Evolutionary conservation across 202 grass and related monocot genomes (phyloP).

Genomic region (Elaeis oleifera): DNA sequence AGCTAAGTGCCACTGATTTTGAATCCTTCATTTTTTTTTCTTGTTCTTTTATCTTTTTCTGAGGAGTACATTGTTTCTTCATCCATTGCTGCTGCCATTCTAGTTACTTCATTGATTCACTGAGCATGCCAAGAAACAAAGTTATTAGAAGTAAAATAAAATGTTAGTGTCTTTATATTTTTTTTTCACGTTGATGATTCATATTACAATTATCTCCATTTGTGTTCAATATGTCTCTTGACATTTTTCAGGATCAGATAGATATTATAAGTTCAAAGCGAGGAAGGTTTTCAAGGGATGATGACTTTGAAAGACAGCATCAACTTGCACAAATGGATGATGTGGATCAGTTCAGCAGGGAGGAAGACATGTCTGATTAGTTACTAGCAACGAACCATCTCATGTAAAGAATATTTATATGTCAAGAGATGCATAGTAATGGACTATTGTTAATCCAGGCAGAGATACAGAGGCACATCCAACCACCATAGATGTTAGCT

Average conservation of each 20-base stretch:
- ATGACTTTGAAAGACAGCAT: slow-evolving; percentile 49
- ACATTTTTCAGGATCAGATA: slow-evolving; percentile 15
- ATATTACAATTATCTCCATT: slow-evolving; percentile 11
- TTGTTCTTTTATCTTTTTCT: not conserved
- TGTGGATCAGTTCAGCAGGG: slow-evolving; percentile 46
- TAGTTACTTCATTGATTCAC: not conserved
- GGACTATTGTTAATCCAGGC: no score
- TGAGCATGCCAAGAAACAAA: slow-evolving; percentile 12
- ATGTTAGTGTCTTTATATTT: not conserved
- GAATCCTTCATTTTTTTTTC: not conserved
- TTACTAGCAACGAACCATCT: not conserved
- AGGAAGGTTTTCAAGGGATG: slow-evolving; percentile 33
- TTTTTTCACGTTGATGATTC: not conserved
- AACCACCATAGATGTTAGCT: not conserved
- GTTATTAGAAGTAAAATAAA: slow-evolving; percentile 1
- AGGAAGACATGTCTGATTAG: slow-evolving; percentile 54
- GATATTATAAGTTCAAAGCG: slow-evolving; percentile 32
- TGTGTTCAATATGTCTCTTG: slow-evolving; percentile 5
- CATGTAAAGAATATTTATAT: no score
- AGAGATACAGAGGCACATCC: no score
- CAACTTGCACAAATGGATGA: slow-evolving; percentile 41
- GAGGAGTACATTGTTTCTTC: not conserved
- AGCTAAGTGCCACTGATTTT: no score
- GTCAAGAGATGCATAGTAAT: no score
- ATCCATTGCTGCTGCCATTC: not conserved